A percentile compares a stretch with the other conserved stretches of the same genome.
Conservation (phyloP, 257 asterid species). For the Gardenia jasminoides region DNA sequence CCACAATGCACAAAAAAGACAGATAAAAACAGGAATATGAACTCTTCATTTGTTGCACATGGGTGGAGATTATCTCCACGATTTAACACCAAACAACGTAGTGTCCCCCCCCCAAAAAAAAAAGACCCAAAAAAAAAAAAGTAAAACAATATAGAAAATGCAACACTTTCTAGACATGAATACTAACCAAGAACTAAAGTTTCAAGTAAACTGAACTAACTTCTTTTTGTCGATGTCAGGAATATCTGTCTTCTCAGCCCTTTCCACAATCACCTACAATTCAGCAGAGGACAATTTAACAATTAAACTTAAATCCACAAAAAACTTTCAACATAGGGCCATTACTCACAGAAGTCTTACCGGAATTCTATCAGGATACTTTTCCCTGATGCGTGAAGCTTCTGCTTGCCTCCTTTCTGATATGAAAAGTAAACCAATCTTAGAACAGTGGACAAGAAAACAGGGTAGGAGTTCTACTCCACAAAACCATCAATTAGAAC, state of each 20-base stretch:
- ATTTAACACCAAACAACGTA: background rate
- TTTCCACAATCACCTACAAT: constrained; percentile 43
- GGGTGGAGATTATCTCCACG: background rate
- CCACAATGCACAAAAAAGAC: background rate
- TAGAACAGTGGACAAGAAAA: background rate
- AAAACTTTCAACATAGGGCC: background rate
- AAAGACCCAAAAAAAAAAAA: background rate
- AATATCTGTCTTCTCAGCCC: constrained; percentile 40
- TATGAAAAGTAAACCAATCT: background rate
- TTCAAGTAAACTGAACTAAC: constrained; percentile 17
- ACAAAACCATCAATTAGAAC: no score
- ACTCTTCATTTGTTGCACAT: background rate
- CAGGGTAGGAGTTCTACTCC: background rate
- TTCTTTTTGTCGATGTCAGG: constrained; percentile 48
- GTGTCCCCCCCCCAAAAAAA: no score
- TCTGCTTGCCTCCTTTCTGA: constrained; percentile 43
- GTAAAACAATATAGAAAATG: background rate
- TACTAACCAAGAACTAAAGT: background rate
- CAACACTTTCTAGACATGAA: background rate
- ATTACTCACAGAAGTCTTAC: constrained; percentile 15
- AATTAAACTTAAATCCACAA: background rate
- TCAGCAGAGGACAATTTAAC: background rate
- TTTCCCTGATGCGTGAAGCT: constrained; percentile 44
- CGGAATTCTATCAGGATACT: constrained; percentile 41
- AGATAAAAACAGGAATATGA: background rate